Percentiles rank a stretch among this genome's conserved stretches.
Evolutionary conservation across 306 rosid genomes (phyloP).

Genomic region (Corylus heterophylla): DNA sequence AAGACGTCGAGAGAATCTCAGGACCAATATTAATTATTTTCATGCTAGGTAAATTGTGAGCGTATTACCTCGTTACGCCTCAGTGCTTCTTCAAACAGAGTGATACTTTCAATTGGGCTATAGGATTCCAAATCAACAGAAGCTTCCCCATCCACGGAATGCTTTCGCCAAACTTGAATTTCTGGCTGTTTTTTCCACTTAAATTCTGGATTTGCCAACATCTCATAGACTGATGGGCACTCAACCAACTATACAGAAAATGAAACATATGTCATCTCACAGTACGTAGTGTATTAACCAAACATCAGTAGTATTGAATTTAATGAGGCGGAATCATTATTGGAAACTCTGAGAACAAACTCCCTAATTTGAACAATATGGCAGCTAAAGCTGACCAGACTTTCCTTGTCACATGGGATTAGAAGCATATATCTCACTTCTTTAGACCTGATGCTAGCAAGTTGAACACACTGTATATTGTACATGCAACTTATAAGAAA

Average conservation of each 20-base stretch:
- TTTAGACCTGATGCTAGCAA: not conserved
- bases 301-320: slow-evolving; percentile 16
- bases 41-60: slow-evolving; percentile 13
- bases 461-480: not conserved
- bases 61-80: slow-evolving; percentile 66
- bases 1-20: not conserved
- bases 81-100: slow-evolving; percentile 73
- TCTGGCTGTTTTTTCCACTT: slow-evolving; percentile 72
- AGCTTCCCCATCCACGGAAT: slow-evolving; percentile 46
- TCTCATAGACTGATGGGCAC: slow-evolving; percentile 94
- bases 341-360: not conserved
- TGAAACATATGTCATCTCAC: slow-evolving; percentile 21
- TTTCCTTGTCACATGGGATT: not conserved
- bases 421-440: slow-evolving; percentile 1
- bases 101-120: slow-evolving; percentile 47
- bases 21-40: not conserved
- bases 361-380: not conserved
- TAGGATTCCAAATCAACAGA: slow-evolving; percentile 64
- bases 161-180: slow-evolving; percentile 83
- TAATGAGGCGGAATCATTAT: not conserved
- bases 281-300: slow-evolving; percentile 25
- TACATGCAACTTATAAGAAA: not conserved
- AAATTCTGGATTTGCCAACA: slow-evolving; percentile 82
- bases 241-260: slow-evolving; percentile 65
- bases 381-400: not conserved